phyloP scores from a whole-genome alignment of 2,329 filamentous ascomycete genomes.

The Lomentospora prolificans region DNA sequence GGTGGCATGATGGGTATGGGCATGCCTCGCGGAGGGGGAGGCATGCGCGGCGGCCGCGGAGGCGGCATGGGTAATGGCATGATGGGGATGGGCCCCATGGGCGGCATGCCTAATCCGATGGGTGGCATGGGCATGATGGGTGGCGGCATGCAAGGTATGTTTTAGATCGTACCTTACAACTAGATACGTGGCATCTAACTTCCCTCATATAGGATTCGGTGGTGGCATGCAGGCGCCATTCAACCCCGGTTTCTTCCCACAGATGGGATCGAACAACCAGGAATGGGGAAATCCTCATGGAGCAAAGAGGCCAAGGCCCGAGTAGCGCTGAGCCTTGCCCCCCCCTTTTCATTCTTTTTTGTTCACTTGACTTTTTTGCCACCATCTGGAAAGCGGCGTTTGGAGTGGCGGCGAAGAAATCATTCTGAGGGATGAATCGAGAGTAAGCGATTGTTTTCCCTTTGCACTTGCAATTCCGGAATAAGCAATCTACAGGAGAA shows the following conservation, averaged over 20 bases:
- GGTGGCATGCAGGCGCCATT: slow-evolving; percentile 53
- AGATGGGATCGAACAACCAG: slow-evolving; percentile 34
- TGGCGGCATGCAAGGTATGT: slow-evolving; percentile 33
- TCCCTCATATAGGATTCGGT: slow-evolving; percentile 44
- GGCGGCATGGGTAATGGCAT: slow-evolving; percentile 36
- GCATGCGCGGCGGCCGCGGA: slow-evolving; percentile 40
- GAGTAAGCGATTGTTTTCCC: no score
- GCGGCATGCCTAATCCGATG: slow-evolving; percentile 21
- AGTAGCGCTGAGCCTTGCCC: slow-evolving; percentile 28
- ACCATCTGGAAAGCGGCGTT: background rate
- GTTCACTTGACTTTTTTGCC: background rate
- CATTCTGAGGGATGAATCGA: background rate
- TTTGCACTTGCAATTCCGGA: no score
- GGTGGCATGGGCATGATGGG: slow-evolving; percentile 30
- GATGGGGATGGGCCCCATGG: slow-evolving; percentile 30
- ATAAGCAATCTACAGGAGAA: no score
- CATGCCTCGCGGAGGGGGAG: slow-evolving; percentile 37
- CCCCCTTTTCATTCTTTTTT: background rate
- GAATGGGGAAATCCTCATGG: slow-evolving; percentile 75
- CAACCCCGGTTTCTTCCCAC: slow-evolving; percentile 62
- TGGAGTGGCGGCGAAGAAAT: background rate
- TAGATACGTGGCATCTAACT: background rate
- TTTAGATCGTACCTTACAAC: slow-evolving; percentile 9
- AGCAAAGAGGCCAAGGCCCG: slow-evolving; percentile 67
- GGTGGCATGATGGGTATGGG: slow-evolving; percentile 29